These are phyloP conservation scores for Cronartium quercuum DNA, from an alignment of 1,284 basidiomycete species.

Conservation along the genomic window DNA sequence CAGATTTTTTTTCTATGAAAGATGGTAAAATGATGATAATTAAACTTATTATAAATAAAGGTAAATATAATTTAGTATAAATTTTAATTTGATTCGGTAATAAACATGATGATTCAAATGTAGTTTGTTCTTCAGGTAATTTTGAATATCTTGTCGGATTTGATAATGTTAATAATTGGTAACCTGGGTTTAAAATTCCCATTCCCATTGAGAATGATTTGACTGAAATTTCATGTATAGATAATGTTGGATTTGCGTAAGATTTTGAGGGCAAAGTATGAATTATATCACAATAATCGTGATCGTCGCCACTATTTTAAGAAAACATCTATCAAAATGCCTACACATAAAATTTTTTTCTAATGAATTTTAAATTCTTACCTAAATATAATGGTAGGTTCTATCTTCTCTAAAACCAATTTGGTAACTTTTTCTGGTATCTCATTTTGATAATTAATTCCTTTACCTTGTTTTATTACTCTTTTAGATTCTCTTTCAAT, in stretches of 20 bases:
- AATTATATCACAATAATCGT: constrained; percentile 74
- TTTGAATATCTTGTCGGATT: constrained; percentile 51
- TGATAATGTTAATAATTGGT: constrained; percentile 69
- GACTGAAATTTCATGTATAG: constrained; percentile 66
- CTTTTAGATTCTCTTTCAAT: constrained; percentile 62
- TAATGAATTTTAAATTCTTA: constrained; percentile 48
- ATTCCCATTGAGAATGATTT: constrained; percentile 76
- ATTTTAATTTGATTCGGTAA: constrained; percentile 64
- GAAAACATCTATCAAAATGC: not conserved
- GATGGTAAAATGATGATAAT: constrained; percentile 43
- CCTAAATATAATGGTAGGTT: constrained; percentile 67
- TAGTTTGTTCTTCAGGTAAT: constrained; percentile 48
- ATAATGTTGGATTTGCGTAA: constrained; percentile 36
- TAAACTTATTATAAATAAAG: constrained; percentile 54
- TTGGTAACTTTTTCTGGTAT: constrained; percentile 64
- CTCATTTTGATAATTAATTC: constrained; percentile 73
- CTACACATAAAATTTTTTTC: not conserved
- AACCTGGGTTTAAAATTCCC: constrained; percentile 69
- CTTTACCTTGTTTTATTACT: constrained; percentile 65
- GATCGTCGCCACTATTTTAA: constrained; percentile 67
- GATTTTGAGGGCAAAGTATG: constrained; percentile 51
- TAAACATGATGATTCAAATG: constrained; percentile 59
- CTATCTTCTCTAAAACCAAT: constrained; percentile 63
- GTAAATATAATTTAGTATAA: constrained; percentile 59
- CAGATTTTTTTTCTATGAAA: not conserved